These are phyloP conservation scores for Herpetospermum pedunculosum DNA, from an alignment of 306 rosid genomes.

Conservation along the genomic window DNA sequence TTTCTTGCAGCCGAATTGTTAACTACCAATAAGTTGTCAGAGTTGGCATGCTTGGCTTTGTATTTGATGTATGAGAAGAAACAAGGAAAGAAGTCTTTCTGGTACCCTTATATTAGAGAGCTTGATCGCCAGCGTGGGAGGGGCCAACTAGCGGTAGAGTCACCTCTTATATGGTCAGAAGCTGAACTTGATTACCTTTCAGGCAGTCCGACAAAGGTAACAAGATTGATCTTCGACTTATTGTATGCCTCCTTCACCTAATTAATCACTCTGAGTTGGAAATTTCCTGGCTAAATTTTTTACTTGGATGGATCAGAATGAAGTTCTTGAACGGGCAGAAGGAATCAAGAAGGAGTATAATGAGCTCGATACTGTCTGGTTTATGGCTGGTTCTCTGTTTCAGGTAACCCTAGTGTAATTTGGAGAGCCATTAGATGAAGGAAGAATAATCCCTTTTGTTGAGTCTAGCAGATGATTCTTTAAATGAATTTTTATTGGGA, in stretches of 20 bases:
- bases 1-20: slow-evolving; percentile 73
- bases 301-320: slow-evolving; percentile 46
- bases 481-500: slow-evolving; percentile 13
- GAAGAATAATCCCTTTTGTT: neutral
- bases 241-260: neutral
- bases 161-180: slow-evolving; percentile 90
- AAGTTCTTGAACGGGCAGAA: slow-evolving; percentile 66
- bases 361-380: slow-evolving; percentile 98
- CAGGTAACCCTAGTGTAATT: slow-evolving; percentile 36
- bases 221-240: neutral
- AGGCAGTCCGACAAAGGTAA: slow-evolving; percentile 86
- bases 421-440: slow-evolving; percentile 3
- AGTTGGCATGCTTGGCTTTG: slow-evolving; percentile 96
- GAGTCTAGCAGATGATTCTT: neutral
- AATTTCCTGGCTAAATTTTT: neutral
- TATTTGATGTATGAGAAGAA: slow-evolving; percentile 99
- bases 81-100: slow-evolving; percentile 94
- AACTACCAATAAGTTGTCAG: slow-evolving; percentile 89
- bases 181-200: slow-evolving; percentile 71
- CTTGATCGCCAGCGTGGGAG: slow-evolving; percentile 97
- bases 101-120: slow-evolving; percentile 86
- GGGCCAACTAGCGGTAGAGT: slow-evolving; percentile 86
- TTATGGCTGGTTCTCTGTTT: slow-evolving; percentile 98
- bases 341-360: slow-evolving; percentile 89
- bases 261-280: neutral